Conservation (phyloP, 306 rosid genomes). For the Ormosia emarginata region DNA sequence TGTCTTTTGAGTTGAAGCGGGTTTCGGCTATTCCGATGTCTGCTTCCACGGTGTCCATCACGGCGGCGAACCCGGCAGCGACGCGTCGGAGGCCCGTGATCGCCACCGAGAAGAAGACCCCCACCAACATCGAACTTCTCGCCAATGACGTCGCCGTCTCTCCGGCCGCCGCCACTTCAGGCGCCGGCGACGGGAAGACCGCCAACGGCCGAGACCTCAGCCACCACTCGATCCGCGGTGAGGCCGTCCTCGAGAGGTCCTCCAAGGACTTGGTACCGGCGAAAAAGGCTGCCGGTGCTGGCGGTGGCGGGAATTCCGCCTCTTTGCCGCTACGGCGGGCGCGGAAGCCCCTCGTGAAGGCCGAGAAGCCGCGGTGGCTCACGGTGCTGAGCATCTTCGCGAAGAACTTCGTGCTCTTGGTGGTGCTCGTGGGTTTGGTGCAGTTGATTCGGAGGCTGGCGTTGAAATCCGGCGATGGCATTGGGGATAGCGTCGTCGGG, state of each 20-base stretch:
- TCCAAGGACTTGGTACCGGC: slow-evolving; percentile 43
- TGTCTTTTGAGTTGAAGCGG: not conserved
- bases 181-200: slow-evolving; percentile 26
- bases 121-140: slow-evolving; percentile 54
- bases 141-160: slow-evolving; percentile 46
- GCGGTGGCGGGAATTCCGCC: slow-evolving; percentile 36
- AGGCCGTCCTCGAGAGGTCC: slow-evolving; percentile 44
- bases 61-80: slow-evolving; percentile 76
- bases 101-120: slow-evolving; percentile 47
- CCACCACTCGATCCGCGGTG: slow-evolving; percentile 74
- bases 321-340: slow-evolving; percentile 30
- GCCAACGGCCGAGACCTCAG: slow-evolving; percentile 62
- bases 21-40: slow-evolving; percentile 59
- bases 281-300: slow-evolving; percentile 28
- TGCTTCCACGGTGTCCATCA: slow-evolving; percentile 88
- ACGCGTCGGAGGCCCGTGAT: slow-evolving; percentile 76
- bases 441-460: slow-evolving; percentile 55
- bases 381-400: slow-evolving; percentile 49
- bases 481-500: not conserved
- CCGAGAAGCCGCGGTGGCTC: slow-evolving; percentile 69
- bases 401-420: slow-evolving; percentile 53
- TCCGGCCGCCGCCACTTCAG: slow-evolving; percentile 27
- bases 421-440: slow-evolving; percentile 50
- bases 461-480: slow-evolving; percentile 34
- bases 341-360: slow-evolving; percentile 31